A percentile compares a stretch with the other conserved stretches of the same genome.
Conservation (phyloP, 257 asterid genomes). For the Salvia hispanica region DNA sequence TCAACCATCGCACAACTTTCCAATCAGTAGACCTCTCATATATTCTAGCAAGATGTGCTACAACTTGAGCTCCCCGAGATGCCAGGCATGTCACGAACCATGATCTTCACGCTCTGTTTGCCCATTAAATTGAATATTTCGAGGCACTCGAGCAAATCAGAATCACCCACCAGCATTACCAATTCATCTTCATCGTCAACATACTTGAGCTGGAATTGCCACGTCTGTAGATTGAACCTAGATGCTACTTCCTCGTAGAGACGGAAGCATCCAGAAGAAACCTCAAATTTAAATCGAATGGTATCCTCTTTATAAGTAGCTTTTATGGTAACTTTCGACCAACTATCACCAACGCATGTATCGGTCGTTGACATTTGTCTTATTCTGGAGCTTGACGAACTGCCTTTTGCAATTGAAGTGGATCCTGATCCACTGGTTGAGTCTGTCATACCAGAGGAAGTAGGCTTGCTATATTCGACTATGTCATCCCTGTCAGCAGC, state of each 20-base stretch:
- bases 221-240: conserved; percentile 57
- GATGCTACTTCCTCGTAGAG: conserved; percentile 64
- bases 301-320: conserved; percentile 69
- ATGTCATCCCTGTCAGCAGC: conserved; percentile 36
- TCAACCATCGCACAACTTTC: neutral
- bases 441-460: conserved; percentile 60
- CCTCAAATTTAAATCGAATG: conserved; percentile 59
- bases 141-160: conserved; percentile 69
- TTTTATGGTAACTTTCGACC: conserved; percentile 52
- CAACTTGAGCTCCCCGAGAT: conserved; percentile 63
- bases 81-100: conserved; percentile 50
- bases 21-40: too few relatives aligned
- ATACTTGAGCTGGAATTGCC: conserved; percentile 71
- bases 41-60: conserved; percentile 43
- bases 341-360: conserved; percentile 40
- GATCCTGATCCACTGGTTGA: conserved; percentile 56
- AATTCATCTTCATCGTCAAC: conserved; percentile 80
- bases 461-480: conserved; percentile 45
- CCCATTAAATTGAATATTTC: conserved; percentile 51
- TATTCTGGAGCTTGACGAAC: conserved; percentile 50
- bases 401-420: conserved; percentile 43
- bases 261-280: conserved; percentile 47
- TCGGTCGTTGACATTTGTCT: conserved; percentile 30
- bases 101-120: conserved; percentile 49
- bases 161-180: conserved; percentile 70